These are phyloP conservation scores for Coemansia sp. DNA, from an alignment of 192 early-diverging fungal species.

Conservation along the genomic window DNA sequence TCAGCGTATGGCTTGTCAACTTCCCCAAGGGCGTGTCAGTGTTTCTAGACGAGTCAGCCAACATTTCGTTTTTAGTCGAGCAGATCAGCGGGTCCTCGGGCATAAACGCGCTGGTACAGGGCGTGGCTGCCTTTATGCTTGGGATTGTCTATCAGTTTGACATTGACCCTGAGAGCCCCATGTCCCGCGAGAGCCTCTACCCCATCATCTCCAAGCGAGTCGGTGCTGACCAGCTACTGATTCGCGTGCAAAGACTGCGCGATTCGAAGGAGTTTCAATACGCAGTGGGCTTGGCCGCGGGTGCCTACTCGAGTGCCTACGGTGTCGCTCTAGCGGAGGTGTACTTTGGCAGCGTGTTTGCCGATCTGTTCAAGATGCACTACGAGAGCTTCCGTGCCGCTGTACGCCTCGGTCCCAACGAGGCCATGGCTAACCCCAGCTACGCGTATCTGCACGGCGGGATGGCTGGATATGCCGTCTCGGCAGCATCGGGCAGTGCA, in stretches of 20 bases:
- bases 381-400: slow-evolving; percentile 61
- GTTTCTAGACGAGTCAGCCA: slow-evolving; percentile 84
- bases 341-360: slow-evolving; percentile 81
- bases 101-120: slow-evolving; percentile 84
- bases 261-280: slow-evolving; percentile 81
- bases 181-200: slow-evolving; percentile 70
- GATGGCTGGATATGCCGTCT: slow-evolving; percentile 28
- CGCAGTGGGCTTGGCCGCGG: slow-evolving; percentile 61
- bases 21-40: slow-evolving; percentile 76
- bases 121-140: slow-evolving; percentile 82
- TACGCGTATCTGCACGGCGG: slow-evolving; percentile 39
- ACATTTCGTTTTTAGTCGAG: slow-evolving; percentile 90
- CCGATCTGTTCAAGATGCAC: slow-evolving; percentile 78
- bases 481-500: slow-evolving; percentile 16
- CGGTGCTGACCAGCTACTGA: slow-evolving; percentile 81
- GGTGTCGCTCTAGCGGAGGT: slow-evolving; percentile 63
- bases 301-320: slow-evolving; percentile 62
- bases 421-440: slow-evolving; percentile 30
- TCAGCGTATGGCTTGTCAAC: slow-evolving; percentile 83
- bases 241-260: slow-evolving; percentile 78
- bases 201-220: slow-evolving; percentile 83
- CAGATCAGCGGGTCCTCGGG: slow-evolving; percentile 85
- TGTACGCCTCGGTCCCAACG: slow-evolving; percentile 27
- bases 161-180: slow-evolving; percentile 70
- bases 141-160: slow-evolving; percentile 89